Base-by-base conservation (phyloP, 2,329 filamentous ascomycete genomes). In the Cryphonectria radicalis region DNA sequence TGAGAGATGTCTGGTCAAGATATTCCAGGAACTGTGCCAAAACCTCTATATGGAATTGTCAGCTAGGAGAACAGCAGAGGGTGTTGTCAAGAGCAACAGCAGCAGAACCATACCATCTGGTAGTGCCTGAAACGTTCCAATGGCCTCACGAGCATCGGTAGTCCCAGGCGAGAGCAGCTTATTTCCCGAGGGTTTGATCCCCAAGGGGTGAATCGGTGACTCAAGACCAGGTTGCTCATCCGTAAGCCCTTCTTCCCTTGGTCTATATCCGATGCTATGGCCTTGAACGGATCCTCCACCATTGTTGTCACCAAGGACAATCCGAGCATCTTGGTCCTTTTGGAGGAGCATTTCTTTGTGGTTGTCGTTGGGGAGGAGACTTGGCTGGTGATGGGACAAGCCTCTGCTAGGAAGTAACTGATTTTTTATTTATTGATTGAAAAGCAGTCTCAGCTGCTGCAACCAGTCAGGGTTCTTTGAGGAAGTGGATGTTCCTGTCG, bases 181-280 rank as follows among this genome's bases (percentile, higher is more conserved):
- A 83, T 99, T 98, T 53, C 95, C 96, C 73, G 92, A 87, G 1
- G 96, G 95, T 78, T 94, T 96, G 74, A 98, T 86, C 43, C 92
- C 92, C 63, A 97, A 84, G 53, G 94, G 94, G 84, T 98, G 95
- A 55, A 86, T 85, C 62, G 89, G 88, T 74, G 81, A 78, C 72
- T 78, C 79, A 72, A 70, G 84, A 80, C 77, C 76, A 78, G 78
- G 74, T 66, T 59, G 72, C 46, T 73, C 72, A 67, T 73, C 69
- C 50, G 57, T 55, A 46, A 63, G 67, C 35, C 37, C 69, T 28
- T 65, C 69, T 37, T 65, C n/a, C 40, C 42, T 53, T 35, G 32
- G 32, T 28, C 37, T 57, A 43, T 53, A 62, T 63, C 64, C 64
- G 35, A 46, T 28, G 53, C 50, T 62, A 22, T 40, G 50, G 57